A percentile compares a stretch with the other conserved stretches of the same genome.
Conservation (phyloP, 345 rosid species). For the Garcia nutans region DNA sequence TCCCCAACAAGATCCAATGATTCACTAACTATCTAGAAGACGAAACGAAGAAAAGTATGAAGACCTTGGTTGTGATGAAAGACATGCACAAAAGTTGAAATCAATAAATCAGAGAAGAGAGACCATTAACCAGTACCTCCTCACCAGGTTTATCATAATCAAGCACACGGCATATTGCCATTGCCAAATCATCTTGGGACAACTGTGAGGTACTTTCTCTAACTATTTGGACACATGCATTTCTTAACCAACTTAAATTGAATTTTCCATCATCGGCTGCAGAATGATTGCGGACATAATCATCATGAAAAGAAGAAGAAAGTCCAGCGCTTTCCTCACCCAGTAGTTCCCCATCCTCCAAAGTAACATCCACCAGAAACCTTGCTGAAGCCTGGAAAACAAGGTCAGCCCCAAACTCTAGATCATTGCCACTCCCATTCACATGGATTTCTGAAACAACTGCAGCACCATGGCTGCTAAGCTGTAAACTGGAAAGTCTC, state of each 20-base stretch:
- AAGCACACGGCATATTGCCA: constrained; percentile 87
- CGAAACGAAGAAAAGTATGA: background rate
- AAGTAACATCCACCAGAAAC: constrained; percentile 62
- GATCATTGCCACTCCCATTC: constrained; percentile 37
- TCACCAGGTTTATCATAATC: constrained; percentile 90
- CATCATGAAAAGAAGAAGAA: constrained; percentile 36
- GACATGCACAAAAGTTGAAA: constrained; percentile 17
- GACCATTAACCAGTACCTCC: constrained; percentile 58
- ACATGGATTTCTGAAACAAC: constrained; percentile 36
- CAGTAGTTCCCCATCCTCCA: constrained; percentile 43
- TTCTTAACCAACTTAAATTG: constrained; percentile 82
- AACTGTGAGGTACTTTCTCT: constrained; percentile 69
- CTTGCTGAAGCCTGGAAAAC: constrained; percentile 70
- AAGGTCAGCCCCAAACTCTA: constrained; percentile 83
- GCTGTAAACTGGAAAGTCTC: constrained; percentile 59
- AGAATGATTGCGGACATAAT: constrained; percentile 29
- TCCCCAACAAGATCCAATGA: constrained; percentile 94
- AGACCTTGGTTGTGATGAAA: constrained; percentile 12
- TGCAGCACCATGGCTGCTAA: constrained; percentile 33
- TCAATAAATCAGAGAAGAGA: constrained; percentile 11
- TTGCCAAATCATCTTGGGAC: constrained; percentile 85
- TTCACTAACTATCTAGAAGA: constrained; percentile 78
- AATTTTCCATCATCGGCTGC: constrained; percentile 41
- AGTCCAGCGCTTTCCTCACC: constrained; percentile 41
- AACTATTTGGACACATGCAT: constrained; percentile 67